A percentile compares a stretch with the other conserved stretches of the same genome.
Evolutionary conservation across 306 rosid genomes (phyloP).

Genomic region (Quercus variabilis): DNA sequence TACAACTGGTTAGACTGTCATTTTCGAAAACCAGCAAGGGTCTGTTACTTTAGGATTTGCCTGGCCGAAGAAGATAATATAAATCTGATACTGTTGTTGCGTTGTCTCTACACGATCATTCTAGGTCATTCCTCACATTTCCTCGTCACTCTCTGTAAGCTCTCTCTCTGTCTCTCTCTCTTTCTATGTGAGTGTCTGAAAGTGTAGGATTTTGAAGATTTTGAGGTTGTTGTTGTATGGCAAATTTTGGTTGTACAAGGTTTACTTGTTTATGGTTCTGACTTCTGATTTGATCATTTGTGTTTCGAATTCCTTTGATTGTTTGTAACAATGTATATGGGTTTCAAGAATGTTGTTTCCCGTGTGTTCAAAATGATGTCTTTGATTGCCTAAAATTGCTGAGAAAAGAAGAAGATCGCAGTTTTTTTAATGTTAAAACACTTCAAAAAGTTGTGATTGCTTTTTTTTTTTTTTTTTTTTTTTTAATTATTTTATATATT

Average conservation of each 20-base stretch:
- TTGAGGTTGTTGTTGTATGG: background rate
- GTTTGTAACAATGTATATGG: too few relatives aligned
- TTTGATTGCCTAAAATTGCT: background rate
- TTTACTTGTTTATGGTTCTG: background rate
- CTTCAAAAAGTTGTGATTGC: too few relatives aligned
- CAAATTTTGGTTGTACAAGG: background rate
- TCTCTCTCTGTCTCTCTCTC: background rate
- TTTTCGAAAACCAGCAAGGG: background rate
- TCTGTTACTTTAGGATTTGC: background rate
- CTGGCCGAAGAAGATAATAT: background rate
- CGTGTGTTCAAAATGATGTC: background rate
- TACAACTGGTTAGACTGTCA: background rate
- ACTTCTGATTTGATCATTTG: background rate
- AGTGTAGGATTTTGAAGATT: too few relatives aligned
- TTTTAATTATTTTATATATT: too few relatives aligned
- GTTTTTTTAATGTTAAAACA: too few relatives aligned
- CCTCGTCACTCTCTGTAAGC: constrained; percentile 4
- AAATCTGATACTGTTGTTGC: background rate
- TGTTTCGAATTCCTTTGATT: too few relatives aligned
- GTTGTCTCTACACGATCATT: background rate
- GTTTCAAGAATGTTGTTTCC: background rate
- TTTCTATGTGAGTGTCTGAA: too few relatives aligned
- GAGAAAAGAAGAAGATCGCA: too few relatives aligned
- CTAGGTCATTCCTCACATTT: background rate
- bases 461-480: too few relatives aligned